Evolutionary conservation across 768 basidiomycete species (phyloP), one percentile per base, ranked within the genome.

Genomic region (Fomitopsis serialis): DNA sequence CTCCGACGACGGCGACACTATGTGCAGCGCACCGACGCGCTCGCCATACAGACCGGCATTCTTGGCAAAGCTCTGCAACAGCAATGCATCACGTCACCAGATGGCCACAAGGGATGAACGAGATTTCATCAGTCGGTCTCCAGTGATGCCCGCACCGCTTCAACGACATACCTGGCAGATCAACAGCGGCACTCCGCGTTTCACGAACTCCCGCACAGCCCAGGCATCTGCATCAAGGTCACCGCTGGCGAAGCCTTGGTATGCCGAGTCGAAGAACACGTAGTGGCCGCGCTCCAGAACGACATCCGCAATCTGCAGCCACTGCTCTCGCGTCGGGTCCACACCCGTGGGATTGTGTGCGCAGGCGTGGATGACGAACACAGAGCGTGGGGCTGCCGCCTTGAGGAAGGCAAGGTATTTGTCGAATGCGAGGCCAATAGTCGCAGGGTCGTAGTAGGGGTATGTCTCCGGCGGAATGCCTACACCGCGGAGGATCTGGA

Each of bases 281-380:
- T 83, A 96, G 68, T 95, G 94, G 13, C 79, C 76, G 70, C 85
- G 87, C 45, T 74, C 70, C 27, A 87, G 66, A 66, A 97, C 80
- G 50, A 85, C 71, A 35, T 86, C 78, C 36, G 89, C 88, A 61
- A 98, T 79, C 53, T 74, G 68, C 56, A 78, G 72, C 95, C 95
- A 98, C 68, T 98, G 88, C 60, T 88, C 92, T 44, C 67, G 68
- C 32, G 92, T 93, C 7, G 94, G 95, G 69, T 98, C 95, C 25
- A 96, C 91, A 2, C 95, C 95, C 2, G 96, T 98, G 8, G 94
- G 95, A 66, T 98, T 98, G 70, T 98, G 95, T 37, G 94, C 95
- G 67, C 94, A 97, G 9, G 87, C 91, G 65, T 98, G 95, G 40
- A 99, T 71, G 57, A 99, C 73, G 71, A 98, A 87, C 52, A 94